Evolutionary conservation across 2,329 filamentous ascomycete genomes (phyloP).

Genomic region (Dactylonectria macrodidyma): DNA sequence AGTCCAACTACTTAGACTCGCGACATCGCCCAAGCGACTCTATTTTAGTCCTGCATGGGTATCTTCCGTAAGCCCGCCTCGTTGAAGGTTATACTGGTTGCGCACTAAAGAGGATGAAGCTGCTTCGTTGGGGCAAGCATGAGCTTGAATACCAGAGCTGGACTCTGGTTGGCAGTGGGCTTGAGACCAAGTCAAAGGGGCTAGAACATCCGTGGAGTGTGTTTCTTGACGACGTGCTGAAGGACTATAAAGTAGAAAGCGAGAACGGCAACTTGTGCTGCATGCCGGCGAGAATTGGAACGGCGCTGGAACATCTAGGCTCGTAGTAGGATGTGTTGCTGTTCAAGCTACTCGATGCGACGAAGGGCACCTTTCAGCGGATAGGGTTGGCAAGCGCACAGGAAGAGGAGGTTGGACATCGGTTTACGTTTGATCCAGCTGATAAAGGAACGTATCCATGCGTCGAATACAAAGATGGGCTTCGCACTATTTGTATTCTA

Average conservation of each 20-base stretch:
- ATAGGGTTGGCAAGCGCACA: neutral
- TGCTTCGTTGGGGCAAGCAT: neutral
- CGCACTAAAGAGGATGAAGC: constrained; percentile 3
- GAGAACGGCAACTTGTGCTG: neutral
- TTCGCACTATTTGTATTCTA: neutral
- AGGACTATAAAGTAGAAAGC: neutral
- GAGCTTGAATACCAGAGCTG: neutral
- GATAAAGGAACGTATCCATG: neutral
- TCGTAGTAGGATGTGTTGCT: neutral
- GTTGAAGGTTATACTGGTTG: neutral
- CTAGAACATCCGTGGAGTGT: neutral
- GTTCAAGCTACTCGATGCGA: neutral
- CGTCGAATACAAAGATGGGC: neutral
- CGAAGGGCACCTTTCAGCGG: neutral
- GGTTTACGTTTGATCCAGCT: too few relatives aligned
- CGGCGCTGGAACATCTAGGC: too few relatives aligned
- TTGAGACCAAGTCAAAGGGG: too few relatives aligned
- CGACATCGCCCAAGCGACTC: neutral
- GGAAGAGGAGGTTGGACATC: neutral
- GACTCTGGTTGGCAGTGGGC: neutral
- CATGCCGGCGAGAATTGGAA: neutral
- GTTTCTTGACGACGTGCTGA: neutral
- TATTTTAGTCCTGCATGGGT: constrained; percentile 17
- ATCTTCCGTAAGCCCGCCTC: too few relatives aligned
- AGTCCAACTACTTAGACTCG: neutral